A percentile compares a stretch with the other conserved stretches of the same genome.
Conservation (phyloP, 2,329 filamentous ascomycete genomes). For the Camillea tinctor region DNA sequence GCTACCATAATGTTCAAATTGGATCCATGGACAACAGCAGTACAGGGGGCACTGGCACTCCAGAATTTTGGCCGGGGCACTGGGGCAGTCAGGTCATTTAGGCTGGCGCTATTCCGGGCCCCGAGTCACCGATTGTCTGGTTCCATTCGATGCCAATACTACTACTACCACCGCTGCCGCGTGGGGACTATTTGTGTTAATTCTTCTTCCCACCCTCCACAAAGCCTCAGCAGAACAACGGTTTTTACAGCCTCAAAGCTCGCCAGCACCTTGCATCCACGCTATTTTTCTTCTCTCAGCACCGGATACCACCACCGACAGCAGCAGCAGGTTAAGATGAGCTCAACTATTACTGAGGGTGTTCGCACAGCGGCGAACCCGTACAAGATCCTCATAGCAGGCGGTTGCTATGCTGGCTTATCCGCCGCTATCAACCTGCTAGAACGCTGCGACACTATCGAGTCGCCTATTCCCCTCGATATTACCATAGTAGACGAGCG, state of each 20-base stretch:
- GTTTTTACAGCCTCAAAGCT: not conserved
- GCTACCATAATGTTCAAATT: not conserved
- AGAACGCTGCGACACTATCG: constrained; percentile 56
- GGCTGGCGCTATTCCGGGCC: not conserved
- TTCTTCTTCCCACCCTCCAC: not conserved
- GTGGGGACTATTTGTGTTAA: not conserved
- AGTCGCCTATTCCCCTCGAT: constrained; percentile 56
- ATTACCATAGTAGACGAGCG: constrained; percentile 75
- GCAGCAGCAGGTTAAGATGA: constrained; percentile 1
- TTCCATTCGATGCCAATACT: not conserved
- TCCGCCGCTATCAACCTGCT: constrained; percentile 65
- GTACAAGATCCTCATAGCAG: constrained; percentile 63
- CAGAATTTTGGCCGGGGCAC: not conserved
- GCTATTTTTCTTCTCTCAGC: constrained; percentile 13
- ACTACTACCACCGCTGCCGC: not conserved
- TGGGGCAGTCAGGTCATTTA: not conserved
- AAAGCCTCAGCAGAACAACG: not conserved
- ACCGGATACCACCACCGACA: constrained; percentile 10
- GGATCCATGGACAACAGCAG: not conserved
- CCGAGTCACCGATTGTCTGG: not conserved
- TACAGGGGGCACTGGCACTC: not conserved
- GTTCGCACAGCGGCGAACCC: constrained; percentile 27
- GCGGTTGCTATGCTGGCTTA: constrained; percentile 72
- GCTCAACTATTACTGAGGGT: not conserved
- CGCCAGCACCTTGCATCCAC: not conserved